Evolutionary conservation across 768 basidiomycete genomes (phyloP).

Genomic region (Amanita phalloides): DNA sequence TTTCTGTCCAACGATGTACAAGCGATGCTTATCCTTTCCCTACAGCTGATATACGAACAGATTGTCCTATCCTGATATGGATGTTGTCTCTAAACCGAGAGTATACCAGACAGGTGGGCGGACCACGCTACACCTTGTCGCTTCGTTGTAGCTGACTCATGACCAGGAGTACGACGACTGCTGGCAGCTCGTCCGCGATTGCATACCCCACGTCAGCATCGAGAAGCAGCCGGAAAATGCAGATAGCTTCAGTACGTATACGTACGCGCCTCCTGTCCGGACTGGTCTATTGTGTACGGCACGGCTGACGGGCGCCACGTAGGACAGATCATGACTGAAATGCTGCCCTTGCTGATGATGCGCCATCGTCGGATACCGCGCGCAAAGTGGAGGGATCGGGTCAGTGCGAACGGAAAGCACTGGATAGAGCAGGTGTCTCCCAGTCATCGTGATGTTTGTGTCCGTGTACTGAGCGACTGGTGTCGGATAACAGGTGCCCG

Average conservation of each 20-base stretch:
- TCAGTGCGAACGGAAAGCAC: constrained; percentile 55
- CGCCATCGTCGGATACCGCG: constrained; percentile 71
- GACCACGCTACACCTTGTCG: constrained; percentile 3
- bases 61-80: constrained; percentile 69
- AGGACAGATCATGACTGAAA: constrained; percentile 65
- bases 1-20: neutral
- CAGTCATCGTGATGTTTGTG: neutral
- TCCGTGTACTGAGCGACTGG: neutral
- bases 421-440: constrained; percentile 68
- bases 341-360: constrained; percentile 81
- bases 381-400: constrained; percentile 59
- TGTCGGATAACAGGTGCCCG: constrained; percentile 28
- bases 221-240: constrained; percentile 44
- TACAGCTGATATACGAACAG: constrained; percentile 11
- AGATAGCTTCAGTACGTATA: constrained; percentile 55
- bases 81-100: constrained; percentile 72
- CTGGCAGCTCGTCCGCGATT: constrained; percentile 46
- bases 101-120: constrained; percentile 50
- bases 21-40: neutral
- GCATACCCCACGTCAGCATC: constrained; percentile 46
- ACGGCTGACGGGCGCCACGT: constrained; percentile 4
- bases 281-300: neutral
- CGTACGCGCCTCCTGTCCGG: neutral
- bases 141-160: neutral
- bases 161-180: constrained; percentile 61